Percentiles rank a stretch among this genome's conserved stretches.
Conservation (phyloP, 768 basidiomycete species). For the Tubosaeta sp. region DNA sequence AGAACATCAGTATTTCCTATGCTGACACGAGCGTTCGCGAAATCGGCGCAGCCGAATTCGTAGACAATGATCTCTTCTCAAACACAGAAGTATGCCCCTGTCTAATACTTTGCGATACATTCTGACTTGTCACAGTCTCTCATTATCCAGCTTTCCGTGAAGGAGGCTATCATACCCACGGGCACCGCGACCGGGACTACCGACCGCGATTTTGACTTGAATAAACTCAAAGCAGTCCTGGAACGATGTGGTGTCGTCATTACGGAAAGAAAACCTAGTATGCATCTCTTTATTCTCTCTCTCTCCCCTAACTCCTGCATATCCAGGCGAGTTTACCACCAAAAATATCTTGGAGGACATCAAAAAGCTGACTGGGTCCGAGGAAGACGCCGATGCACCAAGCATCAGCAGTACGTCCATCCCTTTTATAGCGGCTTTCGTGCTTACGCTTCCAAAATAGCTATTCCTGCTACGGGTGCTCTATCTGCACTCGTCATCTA, state of each 20-base stretch:
- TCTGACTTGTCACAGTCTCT: conserved; percentile 58
- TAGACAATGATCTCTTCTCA: conserved; percentile 93
- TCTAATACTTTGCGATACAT: not conserved
- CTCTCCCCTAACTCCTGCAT: not conserved
- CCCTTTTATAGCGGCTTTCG: not conserved
- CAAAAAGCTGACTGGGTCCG: conserved; percentile 36
- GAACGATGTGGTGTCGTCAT: conserved; percentile 89
- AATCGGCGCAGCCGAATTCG: conserved; percentile 87
- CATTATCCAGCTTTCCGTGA: conserved; percentile 94
- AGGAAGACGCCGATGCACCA: conserved; percentile 21
- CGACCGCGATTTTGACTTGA: conserved; percentile 82
- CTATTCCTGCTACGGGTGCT: conserved; percentile 71
- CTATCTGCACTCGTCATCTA: conserved; percentile 80
- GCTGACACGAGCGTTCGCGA: conserved; percentile 84
- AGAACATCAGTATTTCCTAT: conserved; percentile 82
- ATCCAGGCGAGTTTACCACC: conserved; percentile 74
- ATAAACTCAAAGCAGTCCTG: conserved; percentile 79
- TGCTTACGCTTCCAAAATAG: conserved; percentile 34
- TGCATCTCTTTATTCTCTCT: conserved; percentile 17
- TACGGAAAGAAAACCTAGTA: conserved; percentile 86
- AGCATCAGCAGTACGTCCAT: conserved; percentile 7
- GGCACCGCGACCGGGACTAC: conserved; percentile 70
- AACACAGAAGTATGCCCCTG: conserved; percentile 76
- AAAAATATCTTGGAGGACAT: conserved; percentile 81
- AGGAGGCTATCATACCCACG: conserved; percentile 83